phyloP scores from a whole-genome alignment of 108 stramenopile species.

The Aureococcus anophagefferens region DNA sequence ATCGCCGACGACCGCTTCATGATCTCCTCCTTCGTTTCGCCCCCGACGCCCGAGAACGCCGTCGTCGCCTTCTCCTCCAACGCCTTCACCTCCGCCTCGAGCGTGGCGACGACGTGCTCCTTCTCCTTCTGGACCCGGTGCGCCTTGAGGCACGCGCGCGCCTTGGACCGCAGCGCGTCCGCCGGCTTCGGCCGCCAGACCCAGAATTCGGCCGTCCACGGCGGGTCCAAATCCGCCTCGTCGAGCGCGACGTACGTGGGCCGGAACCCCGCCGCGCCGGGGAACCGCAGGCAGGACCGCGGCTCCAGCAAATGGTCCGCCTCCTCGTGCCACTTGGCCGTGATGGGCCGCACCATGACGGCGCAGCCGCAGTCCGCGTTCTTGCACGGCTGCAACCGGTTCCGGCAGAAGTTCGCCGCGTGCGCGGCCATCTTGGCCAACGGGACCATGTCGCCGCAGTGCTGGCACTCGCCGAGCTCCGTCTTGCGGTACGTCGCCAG shows the following conservation, averaged over 20 bases:
- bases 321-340: not conserved
- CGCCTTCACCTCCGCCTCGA: not conserved
- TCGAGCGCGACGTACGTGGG: not conserved
- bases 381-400: not conserved
- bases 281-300: not conserved
- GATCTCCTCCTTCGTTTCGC: not conserved
- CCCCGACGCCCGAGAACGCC: not conserved
- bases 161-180: not conserved
- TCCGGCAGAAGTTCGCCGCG: not conserved
- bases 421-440: not conserved
- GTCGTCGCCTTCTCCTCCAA: not conserved
- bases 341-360: not conserved
- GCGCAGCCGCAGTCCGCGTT: not conserved
- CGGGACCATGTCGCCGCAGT: not conserved
- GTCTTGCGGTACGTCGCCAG: too few species aligned
- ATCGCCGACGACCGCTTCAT: not conserved
- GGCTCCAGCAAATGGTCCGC: not conserved
- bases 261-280: not conserved
- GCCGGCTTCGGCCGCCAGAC: not conserved
- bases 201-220: not conserved
- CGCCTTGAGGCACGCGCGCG: not conserved
- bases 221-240: not conserved
- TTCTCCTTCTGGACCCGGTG: not conserved
- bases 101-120: not conserved
- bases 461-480: not conserved